phyloP scores from a whole-genome alignment of 2,329 filamentous ascomycete species.

The Aspergillus luchuensis region DNA sequence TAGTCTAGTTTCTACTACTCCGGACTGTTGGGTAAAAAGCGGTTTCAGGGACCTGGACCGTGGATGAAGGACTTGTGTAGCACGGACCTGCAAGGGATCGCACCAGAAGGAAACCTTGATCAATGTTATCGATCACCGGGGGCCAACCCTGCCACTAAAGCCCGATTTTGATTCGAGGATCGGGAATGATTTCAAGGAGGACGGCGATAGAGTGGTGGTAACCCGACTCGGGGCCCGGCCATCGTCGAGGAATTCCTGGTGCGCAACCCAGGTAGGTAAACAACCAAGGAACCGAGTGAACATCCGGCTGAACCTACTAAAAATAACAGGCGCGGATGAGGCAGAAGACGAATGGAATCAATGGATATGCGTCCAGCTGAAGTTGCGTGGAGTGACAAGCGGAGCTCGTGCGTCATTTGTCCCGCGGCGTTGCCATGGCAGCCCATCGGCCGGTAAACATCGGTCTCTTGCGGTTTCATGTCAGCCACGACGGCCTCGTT shows the following conservation, averaged over 20 bases:
- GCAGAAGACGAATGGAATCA: neutral
- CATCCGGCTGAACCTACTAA: slow-evolving; percentile 15
- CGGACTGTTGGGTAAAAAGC: neutral
- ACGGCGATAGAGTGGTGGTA: slow-evolving; percentile 2
- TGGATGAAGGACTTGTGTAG: neutral
- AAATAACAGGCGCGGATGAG: slow-evolving; percentile 14
- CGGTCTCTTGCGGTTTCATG: slow-evolving; percentile 20
- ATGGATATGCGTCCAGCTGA: neutral
- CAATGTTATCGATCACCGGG: slow-evolving; percentile 10
- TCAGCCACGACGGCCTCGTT: slow-evolving; percentile 19
- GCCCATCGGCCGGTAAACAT: slow-evolving; percentile 40
- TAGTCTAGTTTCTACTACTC: neutral
- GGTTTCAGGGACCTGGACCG: neutral
- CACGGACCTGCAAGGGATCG: slow-evolving; percentile 3
- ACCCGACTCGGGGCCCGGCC: neutral
- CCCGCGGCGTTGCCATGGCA: slow-evolving; percentile 41
- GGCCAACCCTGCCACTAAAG: slow-evolving; percentile 8
- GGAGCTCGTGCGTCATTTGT: slow-evolving; percentile 20
- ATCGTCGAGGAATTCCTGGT: neutral
- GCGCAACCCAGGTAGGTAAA: neutral
- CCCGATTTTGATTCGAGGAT: slow-evolving; percentile 9
- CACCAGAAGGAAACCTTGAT: neutral
- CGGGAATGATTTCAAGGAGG: neutral
- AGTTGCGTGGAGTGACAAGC: slow-evolving; percentile 4
- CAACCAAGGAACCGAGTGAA: slow-evolving; percentile 2